Percentiles rank a stretch among this genome's conserved stretches.
Conservation (phyloP, 2,329 filamentous ascomycete species). For the Calonectria henricotiae region DNA sequence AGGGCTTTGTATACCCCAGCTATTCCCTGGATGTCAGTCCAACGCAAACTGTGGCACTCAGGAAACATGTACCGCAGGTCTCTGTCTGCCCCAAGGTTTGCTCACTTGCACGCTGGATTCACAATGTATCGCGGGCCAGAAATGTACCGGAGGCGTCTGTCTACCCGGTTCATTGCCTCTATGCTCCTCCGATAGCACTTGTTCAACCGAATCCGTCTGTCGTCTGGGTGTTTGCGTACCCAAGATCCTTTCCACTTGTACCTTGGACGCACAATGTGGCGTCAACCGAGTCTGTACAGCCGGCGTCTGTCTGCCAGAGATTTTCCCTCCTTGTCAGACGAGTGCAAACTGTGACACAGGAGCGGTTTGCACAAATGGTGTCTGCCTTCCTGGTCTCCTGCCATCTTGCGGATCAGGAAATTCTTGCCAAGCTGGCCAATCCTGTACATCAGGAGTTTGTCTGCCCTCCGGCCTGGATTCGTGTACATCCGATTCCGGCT, state of each 20-base stretch:
- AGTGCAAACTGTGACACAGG: constrained; percentile 20
- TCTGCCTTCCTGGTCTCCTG: constrained; percentile 20
- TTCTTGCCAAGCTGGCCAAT: constrained; percentile 10
- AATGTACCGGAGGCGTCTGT: constrained; percentile 23
- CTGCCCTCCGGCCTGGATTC: constrained; percentile 15
- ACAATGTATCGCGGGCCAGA: constrained; percentile 19
- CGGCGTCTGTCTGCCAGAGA: constrained; percentile 28
- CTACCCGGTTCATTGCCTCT: constrained; percentile 26
- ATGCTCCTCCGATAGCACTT: constrained; percentile 21
- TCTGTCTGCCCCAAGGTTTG: constrained; percentile 27
- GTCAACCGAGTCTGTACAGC: constrained; percentile 23
- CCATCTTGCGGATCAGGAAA: constrained; percentile 16
- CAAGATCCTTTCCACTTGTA: constrained; percentile 2
- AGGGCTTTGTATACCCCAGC: constrained; percentile 17
- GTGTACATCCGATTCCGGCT: constrained; percentile 8
- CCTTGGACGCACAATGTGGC: constrained; percentile 8
- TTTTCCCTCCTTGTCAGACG: constrained; percentile 28
- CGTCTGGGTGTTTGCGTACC: constrained; percentile 30
- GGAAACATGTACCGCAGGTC: constrained; percentile 23
- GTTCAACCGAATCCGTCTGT: constrained; percentile 22
- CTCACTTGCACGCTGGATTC: neutral
- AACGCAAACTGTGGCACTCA: constrained; percentile 23
- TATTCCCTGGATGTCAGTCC: constrained; percentile 24
- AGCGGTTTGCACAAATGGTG: constrained; percentile 2
- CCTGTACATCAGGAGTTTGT: constrained; percentile 26